Base-by-base conservation (phyloP, 2,329 filamentous ascomycete species). In the Hypocreales sp. region DNA sequence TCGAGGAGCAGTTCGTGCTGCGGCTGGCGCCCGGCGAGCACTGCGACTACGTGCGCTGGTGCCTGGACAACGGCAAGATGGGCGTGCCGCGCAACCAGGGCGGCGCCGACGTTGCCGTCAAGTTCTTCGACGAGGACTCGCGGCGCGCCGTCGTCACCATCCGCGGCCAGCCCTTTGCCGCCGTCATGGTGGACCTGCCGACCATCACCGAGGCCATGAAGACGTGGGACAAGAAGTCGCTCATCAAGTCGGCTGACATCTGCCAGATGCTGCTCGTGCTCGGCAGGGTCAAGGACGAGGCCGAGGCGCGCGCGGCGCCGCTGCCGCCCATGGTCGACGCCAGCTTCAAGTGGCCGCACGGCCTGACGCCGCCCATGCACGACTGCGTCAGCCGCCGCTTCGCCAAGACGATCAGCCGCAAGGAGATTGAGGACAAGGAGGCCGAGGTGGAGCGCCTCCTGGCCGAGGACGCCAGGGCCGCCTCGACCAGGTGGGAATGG, bases 191-290 rank as follows among this genome's bases (percentile, higher is more conserved):
- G 7, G 83, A 92, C 40, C 55, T 93, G 18, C 84, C 84, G 1
- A 90, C 80, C 33, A 80, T 93, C 31, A 75, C 86, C 5, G 84
- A 93, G 47, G 78, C 75, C 7, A 84, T 90, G 78, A 93, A 93
- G 60, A 86, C 79, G 32, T 93, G 83, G 80, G 84, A 92, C 47
- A 76, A 76, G 44, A 83, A 80, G 44, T 69, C 75, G 12, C 83
- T 86, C 61, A 83, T 86, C 60, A 93, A 93, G 56, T 79, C 80
- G 7, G 79, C 80, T 18, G 84, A 93, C 45, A 71, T 92, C 19
- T 83, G 78, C 39, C 83, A 92, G 56, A 92, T 93, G 79, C 65
- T 92, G 20, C 57, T 92, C 7, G 79, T 87, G 2, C 69, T 84
- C 31, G 75, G 78, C 7, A 60, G 54, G 18, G 76, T 87, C 12